These are phyloP conservation scores for Haplosporangium sp. DNA, from an alignment of 371 early-diverging fungal genomes.

Conservation along the genomic window DNA sequence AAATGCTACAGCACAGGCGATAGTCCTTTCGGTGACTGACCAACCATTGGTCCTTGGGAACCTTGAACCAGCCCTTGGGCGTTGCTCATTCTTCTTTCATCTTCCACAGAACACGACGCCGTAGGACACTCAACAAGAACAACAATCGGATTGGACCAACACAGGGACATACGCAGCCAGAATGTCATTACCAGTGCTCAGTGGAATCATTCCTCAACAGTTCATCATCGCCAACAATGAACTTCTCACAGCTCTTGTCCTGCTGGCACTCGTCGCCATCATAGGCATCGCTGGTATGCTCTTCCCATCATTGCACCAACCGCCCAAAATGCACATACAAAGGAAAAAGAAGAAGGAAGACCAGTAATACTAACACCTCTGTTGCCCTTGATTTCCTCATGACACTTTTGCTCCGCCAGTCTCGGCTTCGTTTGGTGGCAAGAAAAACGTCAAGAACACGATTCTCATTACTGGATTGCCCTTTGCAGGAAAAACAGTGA, in stretches of 20 bases:
- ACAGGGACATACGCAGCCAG: background rate
- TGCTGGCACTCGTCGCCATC: conserved; percentile 20
- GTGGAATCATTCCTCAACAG: conserved; percentile 28
- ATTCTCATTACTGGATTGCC: conserved; percentile 66
- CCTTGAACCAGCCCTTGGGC: no score
- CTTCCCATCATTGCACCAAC: background rate
- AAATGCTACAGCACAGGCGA: no score
- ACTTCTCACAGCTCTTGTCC: conserved; percentile 17
- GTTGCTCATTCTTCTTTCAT: background rate
- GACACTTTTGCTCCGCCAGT: conserved; percentile 4
- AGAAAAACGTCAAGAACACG: conserved; percentile 57
- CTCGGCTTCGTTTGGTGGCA: conserved; percentile 21
- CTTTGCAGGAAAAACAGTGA: conserved; percentile 68
- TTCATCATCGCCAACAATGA: conserved; percentile 41
- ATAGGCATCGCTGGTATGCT: conserved; percentile 24
- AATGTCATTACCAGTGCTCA: conserved; percentile 24
- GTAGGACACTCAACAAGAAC: background rate
- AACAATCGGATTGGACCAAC: background rate
- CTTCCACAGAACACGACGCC: background rate
- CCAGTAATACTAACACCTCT: background rate
- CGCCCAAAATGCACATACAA: no score
- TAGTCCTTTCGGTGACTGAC: no score
- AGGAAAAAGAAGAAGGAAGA: background rate
- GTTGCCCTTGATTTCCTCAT: no score
- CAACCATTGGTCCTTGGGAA: no score